Evolutionary conservation across 192 early-diverging fungal genomes (phyloP), one percentile per base, ranked within the genome.

Genomic region (Coemansia reversa): DNA sequence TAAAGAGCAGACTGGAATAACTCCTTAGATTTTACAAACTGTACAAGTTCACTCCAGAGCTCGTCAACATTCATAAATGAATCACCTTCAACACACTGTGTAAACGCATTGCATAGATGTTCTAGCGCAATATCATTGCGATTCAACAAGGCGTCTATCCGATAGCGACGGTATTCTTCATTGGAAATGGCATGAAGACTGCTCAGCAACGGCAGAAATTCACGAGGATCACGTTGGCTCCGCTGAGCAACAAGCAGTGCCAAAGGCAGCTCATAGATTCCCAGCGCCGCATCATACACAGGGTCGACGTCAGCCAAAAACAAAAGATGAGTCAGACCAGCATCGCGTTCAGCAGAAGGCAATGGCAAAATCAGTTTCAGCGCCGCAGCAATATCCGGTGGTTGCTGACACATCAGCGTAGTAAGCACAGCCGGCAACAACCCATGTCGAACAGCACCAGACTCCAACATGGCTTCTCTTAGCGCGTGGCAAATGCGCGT

Each of bases 221-320:
- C 97, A 27, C 92, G 83, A 20, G 96, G 96, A 84, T 98, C 96
- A 79, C 91, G 96, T 61, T 98, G 95, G 23, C 92, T 92, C 75
- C 93, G 91, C 70, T 97, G 94, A n/a, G 95, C 97, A 32, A 97
- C 93, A 88, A 95, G 89, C 28, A 98, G 71, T 1, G 94, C 93
- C 28, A 98, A 76, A 14, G 86, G 79, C 69, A 98, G 92, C 62
- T 98, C 93, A 67, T 98, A 98, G 84, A 95, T 88, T 7, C 93
- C 94, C 61, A 98, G 71, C 1, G 95, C 95, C 2, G 96, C 90
- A 60, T 96, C 84, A 63, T 92, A 98, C 1, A 97, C 85, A 20
- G 84, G 84, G 65, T 96, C 88, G 51, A 91, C 92, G 66, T 98
- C 90, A 6, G 88, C 89, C 55, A 98, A 85, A 74, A 97, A 97